A percentile compares a stretch with the other conserved stretches of the same genome.
These are phyloP conservation scores for Boletus semigastroideus DNA, from an alignment of 1,284 basidiomycete genomes.

Conservation along the genomic window DNA sequence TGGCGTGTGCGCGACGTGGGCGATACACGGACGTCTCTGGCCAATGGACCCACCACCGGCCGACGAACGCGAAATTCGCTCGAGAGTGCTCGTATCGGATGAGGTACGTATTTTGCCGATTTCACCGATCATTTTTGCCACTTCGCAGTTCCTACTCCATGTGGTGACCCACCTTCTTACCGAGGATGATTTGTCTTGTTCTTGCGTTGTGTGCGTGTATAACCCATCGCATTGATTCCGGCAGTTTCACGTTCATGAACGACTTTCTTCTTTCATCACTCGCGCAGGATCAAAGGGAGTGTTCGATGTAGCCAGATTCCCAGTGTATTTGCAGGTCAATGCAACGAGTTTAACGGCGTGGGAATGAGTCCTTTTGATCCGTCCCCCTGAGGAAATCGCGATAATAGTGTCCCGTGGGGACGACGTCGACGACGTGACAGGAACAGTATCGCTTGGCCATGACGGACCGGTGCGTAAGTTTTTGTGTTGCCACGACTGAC, in stretches of 20 bases:
- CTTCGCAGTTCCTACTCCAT: background rate
- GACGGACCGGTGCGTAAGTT: no score
- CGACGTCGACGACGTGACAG: no score
- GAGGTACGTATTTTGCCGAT: background rate
- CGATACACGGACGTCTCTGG: background rate
- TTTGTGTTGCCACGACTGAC: no score
- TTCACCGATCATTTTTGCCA: background rate
- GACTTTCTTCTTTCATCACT: background rate
- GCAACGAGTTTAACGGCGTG: no score
- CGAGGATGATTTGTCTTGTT: background rate
- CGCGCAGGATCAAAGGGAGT: background rate
- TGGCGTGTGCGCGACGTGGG: slow-evolving; percentile 13
- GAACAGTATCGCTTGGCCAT: no score
- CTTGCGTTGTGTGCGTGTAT: background rate
- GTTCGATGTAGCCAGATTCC: background rate
- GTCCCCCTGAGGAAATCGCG: no score
- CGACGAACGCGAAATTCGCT: slow-evolving; percentile 19
- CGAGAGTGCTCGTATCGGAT: background rate
- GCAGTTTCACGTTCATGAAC: background rate
- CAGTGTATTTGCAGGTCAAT: background rate
- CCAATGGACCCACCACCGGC: background rate
- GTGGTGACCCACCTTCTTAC: background rate
- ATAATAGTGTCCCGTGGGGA: no score
- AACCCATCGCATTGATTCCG: background rate
- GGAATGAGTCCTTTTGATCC: no score